Evolutionary conservation across 768 basidiomycete genomes (phyloP).

Genomic region (Amanita molliuscula): DNA sequence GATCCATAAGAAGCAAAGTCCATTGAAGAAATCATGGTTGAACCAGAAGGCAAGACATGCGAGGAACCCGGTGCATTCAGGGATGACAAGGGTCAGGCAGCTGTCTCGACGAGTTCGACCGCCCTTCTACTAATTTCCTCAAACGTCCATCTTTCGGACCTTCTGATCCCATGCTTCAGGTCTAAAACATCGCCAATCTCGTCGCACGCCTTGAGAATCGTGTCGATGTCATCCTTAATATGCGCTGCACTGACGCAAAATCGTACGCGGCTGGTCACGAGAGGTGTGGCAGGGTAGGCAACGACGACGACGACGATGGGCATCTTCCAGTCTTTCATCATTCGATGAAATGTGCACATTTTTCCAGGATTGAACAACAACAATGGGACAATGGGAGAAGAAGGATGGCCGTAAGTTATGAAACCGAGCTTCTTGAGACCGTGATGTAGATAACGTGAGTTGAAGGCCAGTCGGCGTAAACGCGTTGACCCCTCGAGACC

Average conservation of each 20-base stretch:
- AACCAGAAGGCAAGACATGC: background rate
- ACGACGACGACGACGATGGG: slow-evolving; percentile 88
- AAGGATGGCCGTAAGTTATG: slow-evolving; percentile 88
- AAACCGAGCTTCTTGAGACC: slow-evolving; percentile 89
- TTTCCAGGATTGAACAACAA: slow-evolving; percentile 90
- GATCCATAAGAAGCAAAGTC: background rate
- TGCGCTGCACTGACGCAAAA: slow-evolving; percentile 94
- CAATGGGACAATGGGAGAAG: slow-evolving; percentile 90
- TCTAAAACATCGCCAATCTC: slow-evolving; percentile 88
- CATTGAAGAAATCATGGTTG: background rate
- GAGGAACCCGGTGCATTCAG: background rate
- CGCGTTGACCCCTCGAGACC: slow-evolving; percentile 80
- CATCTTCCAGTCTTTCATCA: slow-evolving; percentile 75
- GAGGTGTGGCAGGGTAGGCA: slow-evolving; percentile 82
- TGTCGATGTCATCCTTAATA: slow-evolving; percentile 95
- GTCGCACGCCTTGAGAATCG: slow-evolving; percentile 75
- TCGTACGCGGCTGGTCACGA: slow-evolving; percentile 80
- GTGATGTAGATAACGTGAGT: slow-evolving; percentile 82
- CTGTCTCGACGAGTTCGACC: slow-evolving; percentile 41
- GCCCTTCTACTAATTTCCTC: slow-evolving; percentile 66
- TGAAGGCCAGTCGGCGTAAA: slow-evolving; percentile 87
- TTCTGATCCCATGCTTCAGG: slow-evolving; percentile 63
- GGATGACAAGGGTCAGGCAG: background rate
- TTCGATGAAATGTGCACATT: slow-evolving; percentile 82
- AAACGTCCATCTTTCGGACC: slow-evolving; percentile 62